phyloP scores from a whole-genome alignment of 148 eudicot genomes.

The Euryodendron excelsum region DNA sequence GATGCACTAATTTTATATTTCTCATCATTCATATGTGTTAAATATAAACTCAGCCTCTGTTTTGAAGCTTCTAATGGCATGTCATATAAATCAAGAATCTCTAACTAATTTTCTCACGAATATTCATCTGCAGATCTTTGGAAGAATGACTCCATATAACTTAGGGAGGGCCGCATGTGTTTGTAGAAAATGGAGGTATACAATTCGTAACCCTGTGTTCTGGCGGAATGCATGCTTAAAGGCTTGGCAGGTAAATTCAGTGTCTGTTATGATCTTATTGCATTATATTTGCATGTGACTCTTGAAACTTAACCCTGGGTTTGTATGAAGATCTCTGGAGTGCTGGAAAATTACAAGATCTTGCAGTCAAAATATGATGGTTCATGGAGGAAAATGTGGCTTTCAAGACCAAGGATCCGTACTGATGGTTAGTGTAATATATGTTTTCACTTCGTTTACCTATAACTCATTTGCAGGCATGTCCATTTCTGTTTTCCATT shows the following conservation, averaged over 20 bases:
- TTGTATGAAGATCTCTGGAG: conserved; percentile 55
- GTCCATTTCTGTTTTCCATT: no score
- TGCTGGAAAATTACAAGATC: conserved; percentile 69
- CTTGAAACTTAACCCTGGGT: not conserved
- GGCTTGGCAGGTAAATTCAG: conserved; percentile 76
- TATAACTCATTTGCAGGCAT: not conserved
- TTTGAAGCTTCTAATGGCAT: not conserved
- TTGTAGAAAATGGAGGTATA: conserved; percentile 91
- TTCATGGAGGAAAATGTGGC: conserved; percentile 99
- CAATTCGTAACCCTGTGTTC: conserved; percentile 81
- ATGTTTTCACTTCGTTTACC: not conserved
- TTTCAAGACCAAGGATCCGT: conserved; percentile 76
- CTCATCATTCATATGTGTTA: not conserved
- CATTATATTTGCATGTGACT: conserved; percentile 9
- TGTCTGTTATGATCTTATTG: not conserved
- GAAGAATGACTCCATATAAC: conserved; percentile 71
- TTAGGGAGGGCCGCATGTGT: conserved; percentile 88
- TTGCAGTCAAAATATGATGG: conserved; percentile 82
- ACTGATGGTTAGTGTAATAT: conserved; percentile 54
- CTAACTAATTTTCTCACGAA: not conserved
- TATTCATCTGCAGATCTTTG: conserved; percentile 55
- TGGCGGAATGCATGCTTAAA: conserved; percentile 93
- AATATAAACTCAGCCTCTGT: not conserved
- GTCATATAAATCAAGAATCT: not conserved
- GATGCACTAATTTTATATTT: not conserved